Percentiles rank a stretch among this genome's conserved stretches.
These are phyloP conservation scores for Lepidopterella palustris DNA, from an alignment of 495 filamentous ascomycete genomes.

Conservation along the genomic window DNA sequence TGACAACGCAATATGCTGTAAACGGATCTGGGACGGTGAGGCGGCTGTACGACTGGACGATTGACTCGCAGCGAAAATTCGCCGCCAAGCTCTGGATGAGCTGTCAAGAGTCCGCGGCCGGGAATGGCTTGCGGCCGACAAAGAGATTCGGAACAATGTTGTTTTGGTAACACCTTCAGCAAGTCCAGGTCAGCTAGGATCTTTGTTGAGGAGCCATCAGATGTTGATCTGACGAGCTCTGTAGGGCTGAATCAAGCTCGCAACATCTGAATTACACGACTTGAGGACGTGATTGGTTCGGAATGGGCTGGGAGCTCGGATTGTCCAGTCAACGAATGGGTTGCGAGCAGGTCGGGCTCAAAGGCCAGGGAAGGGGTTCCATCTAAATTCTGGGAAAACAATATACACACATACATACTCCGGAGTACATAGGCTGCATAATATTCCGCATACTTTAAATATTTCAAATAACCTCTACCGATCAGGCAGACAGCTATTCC, in stretches of 20 bases:
- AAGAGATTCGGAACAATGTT: not conserved
- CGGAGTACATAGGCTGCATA: too few relatives aligned
- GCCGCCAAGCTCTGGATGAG: too few relatives aligned
- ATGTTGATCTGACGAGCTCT: conserved; percentile 6
- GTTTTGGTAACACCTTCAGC: not conserved
- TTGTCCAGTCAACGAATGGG: not conserved
- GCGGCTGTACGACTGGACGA: not conserved
- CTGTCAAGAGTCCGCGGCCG: not conserved
- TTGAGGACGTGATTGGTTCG: not conserved
- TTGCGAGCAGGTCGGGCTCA: too few relatives aligned
- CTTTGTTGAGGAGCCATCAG: conserved; percentile 5
- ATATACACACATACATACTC: too few relatives aligned
- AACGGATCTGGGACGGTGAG: not conserved
- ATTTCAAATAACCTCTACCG: too few relatives aligned
- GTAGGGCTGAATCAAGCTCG: conserved; percentile 14
- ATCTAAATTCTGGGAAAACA: too few relatives aligned
- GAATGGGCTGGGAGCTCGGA: too few relatives aligned
- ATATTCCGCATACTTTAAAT: too few relatives aligned
- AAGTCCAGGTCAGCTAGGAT: not conserved
- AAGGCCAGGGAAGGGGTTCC: too few relatives aligned
- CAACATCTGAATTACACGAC: not conserved
- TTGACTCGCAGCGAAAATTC: too few relatives aligned
- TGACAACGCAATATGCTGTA: not conserved
- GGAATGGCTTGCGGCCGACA: not conserved
- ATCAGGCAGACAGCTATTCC: too few relatives aligned